These are phyloP conservation scores for Hypoxylon intermedium DNA, from an alignment of 495 filamentous ascomycete species.

Conservation along the genomic window DNA sequence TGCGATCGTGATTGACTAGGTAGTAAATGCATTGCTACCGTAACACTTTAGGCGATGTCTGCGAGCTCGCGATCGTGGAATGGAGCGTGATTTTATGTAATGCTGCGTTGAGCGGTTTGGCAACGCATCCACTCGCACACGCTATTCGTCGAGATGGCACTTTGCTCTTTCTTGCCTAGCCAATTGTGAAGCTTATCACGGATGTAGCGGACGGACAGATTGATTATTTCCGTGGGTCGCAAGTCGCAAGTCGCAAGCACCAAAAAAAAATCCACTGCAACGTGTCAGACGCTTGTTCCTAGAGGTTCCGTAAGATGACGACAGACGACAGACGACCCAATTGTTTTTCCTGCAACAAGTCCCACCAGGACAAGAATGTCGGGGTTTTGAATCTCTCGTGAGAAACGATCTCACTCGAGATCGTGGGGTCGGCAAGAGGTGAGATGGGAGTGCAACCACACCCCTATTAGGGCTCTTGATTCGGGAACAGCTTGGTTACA, in stretches of 20 bases:
- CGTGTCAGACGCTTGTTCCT: constrained; percentile 32
- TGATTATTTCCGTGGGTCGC: constrained; percentile 12
- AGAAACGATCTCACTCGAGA: constrained; percentile 30
- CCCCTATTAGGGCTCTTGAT: no score
- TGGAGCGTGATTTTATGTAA: neutral
- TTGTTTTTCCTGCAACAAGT: constrained; percentile 13
- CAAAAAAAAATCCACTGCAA: constrained; percentile 9
- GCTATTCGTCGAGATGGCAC: no score
- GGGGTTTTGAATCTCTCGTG: constrained; percentile 17
- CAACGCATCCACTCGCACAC: no score
- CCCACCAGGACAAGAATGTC: constrained; percentile 5
- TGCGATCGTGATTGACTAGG: no score
- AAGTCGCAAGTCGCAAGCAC: no score
- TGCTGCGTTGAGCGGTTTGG: no score
- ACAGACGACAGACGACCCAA: constrained; percentile 18
- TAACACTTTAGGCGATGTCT: neutral
- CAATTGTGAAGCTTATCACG: constrained; percentile 26
- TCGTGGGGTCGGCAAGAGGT: constrained; percentile 30
- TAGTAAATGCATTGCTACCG: no score
- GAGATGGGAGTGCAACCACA: neutral
- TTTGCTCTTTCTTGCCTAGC: neutral
- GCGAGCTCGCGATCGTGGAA: neutral
- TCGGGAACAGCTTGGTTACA: neutral
- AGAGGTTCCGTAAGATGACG: constrained; percentile 25
- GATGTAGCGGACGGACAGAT: constrained; percentile 9